Evolutionary conservation across 208 protist species (phyloP).

Genomic region (Trichomonas tenax): DNA sequence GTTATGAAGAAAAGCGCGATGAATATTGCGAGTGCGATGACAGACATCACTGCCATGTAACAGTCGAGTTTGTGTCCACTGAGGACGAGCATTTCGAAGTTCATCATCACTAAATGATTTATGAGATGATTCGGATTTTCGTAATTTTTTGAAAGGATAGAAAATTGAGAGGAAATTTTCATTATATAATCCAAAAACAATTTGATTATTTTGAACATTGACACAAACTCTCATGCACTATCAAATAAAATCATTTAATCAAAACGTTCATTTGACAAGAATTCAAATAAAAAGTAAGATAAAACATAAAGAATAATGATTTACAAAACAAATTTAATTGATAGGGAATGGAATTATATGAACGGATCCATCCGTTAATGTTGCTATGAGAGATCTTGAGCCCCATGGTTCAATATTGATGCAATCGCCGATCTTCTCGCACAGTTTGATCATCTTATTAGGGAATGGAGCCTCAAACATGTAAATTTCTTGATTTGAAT

Average conservation of each 20-base stretch:
- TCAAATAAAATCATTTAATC: too few relatives aligned
- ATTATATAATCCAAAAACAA: too few relatives aligned
- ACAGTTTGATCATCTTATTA: not conserved
- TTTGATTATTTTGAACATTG: too few relatives aligned
- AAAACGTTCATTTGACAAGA: too few relatives aligned
- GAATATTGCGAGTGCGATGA: not conserved
- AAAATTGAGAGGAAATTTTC: too few relatives aligned
- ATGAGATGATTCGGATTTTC: too few relatives aligned
- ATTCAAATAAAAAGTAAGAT: too few relatives aligned
- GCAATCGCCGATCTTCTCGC: not conserved
- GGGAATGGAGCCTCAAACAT: not conserved
- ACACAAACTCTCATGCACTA: too few relatives aligned
- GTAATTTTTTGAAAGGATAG: too few relatives aligned
- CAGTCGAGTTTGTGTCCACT: not conserved
- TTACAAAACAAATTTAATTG: too few relatives aligned
- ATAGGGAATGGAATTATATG: not conserved
- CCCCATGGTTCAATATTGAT: not conserved
- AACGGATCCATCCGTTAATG: not conserved
- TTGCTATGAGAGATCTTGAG: not conserved
- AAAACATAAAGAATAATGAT: too few relatives aligned
- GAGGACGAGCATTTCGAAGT: not conserved
- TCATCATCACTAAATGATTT: not conserved
- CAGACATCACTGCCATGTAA: not conserved
- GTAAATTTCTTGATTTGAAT: not conserved
- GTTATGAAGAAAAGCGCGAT: not conserved